phyloP scores from a whole-genome alignment of 768 basidiomycete species.

The Kockovaella imperatae region DNA sequence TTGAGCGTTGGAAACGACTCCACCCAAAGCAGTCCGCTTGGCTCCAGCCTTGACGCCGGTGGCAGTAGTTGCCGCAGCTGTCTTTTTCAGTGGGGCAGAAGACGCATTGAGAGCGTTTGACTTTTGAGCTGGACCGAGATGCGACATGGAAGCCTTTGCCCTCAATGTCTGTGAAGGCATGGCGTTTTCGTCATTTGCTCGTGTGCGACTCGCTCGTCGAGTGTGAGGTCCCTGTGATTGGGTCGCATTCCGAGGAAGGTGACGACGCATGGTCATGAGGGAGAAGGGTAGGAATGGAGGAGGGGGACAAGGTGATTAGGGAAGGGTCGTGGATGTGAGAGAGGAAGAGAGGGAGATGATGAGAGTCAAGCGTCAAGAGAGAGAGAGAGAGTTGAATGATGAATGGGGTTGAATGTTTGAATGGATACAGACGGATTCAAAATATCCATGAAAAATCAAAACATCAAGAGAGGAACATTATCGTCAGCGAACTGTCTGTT shows the following conservation, averaged over 20 bases:
- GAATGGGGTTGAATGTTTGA: neutral
- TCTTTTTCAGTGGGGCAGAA: slow-evolving; percentile 20
- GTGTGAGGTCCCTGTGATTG: slow-evolving; percentile 14
- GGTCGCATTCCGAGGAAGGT: neutral
- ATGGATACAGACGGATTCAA: no score
- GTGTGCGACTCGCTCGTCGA: slow-evolving; percentile 23
- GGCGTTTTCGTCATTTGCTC: slow-evolving; percentile 42
- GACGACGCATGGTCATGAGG: neutral
- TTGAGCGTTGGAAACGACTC: slow-evolving; percentile 63
- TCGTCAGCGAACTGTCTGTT: no score
- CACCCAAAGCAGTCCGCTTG: slow-evolving; percentile 66
- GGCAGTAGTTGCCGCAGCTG: slow-evolving; percentile 51
- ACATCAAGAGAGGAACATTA: no score
- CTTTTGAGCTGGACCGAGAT: slow-evolving; percentile 30
- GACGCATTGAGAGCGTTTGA: slow-evolving; percentile 6
- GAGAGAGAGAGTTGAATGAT: neutral
- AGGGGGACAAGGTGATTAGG: neutral
- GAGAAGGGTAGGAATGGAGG: neutral
- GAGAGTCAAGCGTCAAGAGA: no score
- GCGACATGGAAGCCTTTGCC: slow-evolving; percentile 32
- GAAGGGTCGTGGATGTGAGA: no score
- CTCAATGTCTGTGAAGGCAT: slow-evolving; percentile 17
- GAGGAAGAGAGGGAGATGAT: neutral
- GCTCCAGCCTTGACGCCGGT: slow-evolving; percentile 54
- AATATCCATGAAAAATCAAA: no score